These are phyloP conservation scores for Yarrowia sp. DNA, from an alignment of 805 yeast species.

Conservation along the genomic window DNA sequence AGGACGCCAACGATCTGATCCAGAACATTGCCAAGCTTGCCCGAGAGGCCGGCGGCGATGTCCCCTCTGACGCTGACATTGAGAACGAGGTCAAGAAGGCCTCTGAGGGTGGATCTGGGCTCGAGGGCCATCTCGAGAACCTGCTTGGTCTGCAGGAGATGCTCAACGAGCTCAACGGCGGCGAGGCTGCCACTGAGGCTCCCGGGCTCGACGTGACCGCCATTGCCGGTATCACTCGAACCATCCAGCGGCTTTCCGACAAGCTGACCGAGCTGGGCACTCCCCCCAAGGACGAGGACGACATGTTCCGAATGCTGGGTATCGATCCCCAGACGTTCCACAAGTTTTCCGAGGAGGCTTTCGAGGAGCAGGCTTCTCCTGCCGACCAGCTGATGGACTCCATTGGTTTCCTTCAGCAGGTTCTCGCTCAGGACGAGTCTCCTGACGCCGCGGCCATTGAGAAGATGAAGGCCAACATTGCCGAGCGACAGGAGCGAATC, in stretches of 20 bases:
- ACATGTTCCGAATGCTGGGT: conserved; percentile 23
- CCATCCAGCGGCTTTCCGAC: conserved; percentile 18
- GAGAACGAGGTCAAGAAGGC: neutral
- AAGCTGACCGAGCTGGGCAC: conserved; percentile 26
- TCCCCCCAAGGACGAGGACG: conserved; percentile 26
- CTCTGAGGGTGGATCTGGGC: neutral
- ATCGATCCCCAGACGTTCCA: conserved; percentile 24
- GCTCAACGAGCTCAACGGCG: conserved; percentile 21
- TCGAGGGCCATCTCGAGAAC: conserved; percentile 13
- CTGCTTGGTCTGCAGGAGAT: conserved; percentile 12
- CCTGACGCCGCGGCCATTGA: conserved; percentile 1
- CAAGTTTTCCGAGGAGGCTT: conserved; percentile 20
- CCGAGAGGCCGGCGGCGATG: conserved; percentile 5
- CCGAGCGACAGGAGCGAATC: conserved; percentile 19
- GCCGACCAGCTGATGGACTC: conserved; percentile 26
- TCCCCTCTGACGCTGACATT: neutral
- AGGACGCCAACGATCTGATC: conserved; percentile 16
- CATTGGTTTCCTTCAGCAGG: conserved; percentile 18
- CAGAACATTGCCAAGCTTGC: conserved; percentile 3
- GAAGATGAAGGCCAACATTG: conserved; percentile 21
- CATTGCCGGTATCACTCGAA: neutral
- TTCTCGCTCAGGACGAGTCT: conserved; percentile 19
- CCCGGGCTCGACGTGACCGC: conserved; percentile 17
- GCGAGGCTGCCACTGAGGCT: neutral
- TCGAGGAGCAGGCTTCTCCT: conserved; percentile 23